phyloP scores from a whole-genome alignment of 2,329 filamentous ascomycete genomes.

The Fusarium lyarnte region DNA sequence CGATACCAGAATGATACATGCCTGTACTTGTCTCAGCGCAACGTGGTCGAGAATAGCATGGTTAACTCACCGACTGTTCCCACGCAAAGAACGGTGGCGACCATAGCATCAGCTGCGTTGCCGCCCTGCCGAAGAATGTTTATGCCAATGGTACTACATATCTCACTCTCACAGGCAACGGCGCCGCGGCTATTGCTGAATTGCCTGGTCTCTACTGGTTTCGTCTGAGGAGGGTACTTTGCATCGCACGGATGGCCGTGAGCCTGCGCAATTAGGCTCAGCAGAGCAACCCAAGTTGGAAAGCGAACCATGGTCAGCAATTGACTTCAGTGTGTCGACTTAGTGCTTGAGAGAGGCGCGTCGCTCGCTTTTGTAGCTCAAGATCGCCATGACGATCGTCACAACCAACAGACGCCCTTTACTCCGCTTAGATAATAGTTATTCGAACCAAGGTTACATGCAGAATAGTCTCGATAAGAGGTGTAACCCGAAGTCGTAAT shows the following conservation, averaged over 20 bases:
- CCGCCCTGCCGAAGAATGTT: constrained; percentile 67
- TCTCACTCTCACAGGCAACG: constrained; percentile 67
- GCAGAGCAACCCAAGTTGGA: background rate
- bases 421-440: background rate
- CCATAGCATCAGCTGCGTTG: constrained; percentile 73
- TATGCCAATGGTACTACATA: constrained; percentile 69
- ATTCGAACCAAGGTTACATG: background rate
- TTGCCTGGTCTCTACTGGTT: background rate
- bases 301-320: background rate
- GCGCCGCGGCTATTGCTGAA: constrained; percentile 57
- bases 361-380: background rate
- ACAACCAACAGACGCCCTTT: background rate
- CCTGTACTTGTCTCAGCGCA: constrained; percentile 18
- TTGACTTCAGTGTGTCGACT: too few species aligned
- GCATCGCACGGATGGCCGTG: constrained; percentile 7
- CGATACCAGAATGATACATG: constrained; percentile 77
- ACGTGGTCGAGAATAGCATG: rapidly evolving
- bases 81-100: constrained; percentile 72
- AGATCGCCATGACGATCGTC: background rate
- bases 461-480: background rate
- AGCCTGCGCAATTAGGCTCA: constrained; percentile 9
- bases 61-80: constrained; percentile 59
- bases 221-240: constrained; percentile 19
- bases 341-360: background rate
- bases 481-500: background rate